Conservation (phyloP, 495 filamentous ascomycete species). For the Thermothielavioides terrestris region DNA sequence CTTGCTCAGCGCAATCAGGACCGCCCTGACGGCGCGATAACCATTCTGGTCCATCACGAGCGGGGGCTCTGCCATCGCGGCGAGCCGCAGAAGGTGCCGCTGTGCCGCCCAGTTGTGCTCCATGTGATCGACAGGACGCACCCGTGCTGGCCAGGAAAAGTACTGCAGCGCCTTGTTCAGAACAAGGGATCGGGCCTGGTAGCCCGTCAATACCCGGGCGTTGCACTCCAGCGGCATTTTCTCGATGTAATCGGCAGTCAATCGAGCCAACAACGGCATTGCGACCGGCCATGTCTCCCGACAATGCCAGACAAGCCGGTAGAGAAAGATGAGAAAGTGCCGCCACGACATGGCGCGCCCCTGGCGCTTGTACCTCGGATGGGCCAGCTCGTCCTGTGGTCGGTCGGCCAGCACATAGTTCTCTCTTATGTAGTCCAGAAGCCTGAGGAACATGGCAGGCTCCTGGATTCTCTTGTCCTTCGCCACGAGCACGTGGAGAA, state of each 20-base stretch:
- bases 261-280: conserved; percentile 26
- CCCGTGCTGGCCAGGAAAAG: conserved; percentile 23
- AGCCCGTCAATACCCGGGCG: conserved; percentile 3
- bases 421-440: conserved; percentile 27
- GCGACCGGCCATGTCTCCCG: conserved; percentile 26
- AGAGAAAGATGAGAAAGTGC: conserved; percentile 27
- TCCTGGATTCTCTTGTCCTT: conserved; percentile 24
- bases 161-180: conserved; percentile 30
- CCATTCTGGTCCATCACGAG: conserved; percentile 29
- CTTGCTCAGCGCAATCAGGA: conserved; percentile 33
- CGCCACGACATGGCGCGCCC: conserved; percentile 18
- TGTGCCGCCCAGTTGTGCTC: conserved; percentile 41
- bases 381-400: conserved; percentile 5
- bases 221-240: conserved; percentile 12
- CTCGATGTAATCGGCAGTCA: conserved; percentile 29
- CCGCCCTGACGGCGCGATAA: conserved; percentile 32
- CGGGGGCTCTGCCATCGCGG: conserved; percentile 25
- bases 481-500: conserved; percentile 28
- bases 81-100: conserved; percentile 30
- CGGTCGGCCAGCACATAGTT: conserved; percentile 21
- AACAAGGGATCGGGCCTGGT: conserved; percentile 19
- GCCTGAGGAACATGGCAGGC: conserved; percentile 15
- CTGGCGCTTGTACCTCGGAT: background rate
- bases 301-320: conserved; percentile 26
- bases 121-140: conserved; percentile 24